phyloP scores from a whole-genome alignment of 495 filamentous ascomycete species.

The Bacidia rubella region DNA sequence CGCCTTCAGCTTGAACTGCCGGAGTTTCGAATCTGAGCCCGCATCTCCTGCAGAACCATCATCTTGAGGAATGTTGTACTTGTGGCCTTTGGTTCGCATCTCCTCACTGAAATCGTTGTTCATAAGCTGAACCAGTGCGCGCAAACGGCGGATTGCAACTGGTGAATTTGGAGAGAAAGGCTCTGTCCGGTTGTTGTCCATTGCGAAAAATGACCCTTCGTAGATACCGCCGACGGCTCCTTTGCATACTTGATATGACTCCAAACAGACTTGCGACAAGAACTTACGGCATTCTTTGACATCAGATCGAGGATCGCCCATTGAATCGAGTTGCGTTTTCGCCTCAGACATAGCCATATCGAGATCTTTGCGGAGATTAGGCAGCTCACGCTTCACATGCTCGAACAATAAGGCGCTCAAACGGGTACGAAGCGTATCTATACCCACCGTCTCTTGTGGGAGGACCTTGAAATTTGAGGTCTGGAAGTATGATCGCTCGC shows the following conservation, averaged over 20 bases:
- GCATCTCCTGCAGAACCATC: constrained; percentile 32
- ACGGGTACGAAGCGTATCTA: constrained; percentile 34
- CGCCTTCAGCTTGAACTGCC: constrained; percentile 41
- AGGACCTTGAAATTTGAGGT: constrained; percentile 34
- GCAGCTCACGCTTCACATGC: constrained; percentile 45
- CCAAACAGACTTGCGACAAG: constrained; percentile 18
- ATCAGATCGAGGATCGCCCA: constrained; percentile 14
- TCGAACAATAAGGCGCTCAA: constrained; percentile 43
- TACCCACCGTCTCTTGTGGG: constrained; percentile 28
- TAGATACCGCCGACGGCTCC: constrained; percentile 23
- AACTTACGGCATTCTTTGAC: constrained; percentile 18
- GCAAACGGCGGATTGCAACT: constrained; percentile 15
- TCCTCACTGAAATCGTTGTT: constrained; percentile 18
- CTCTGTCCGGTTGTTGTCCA: not conserved
- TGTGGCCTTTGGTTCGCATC: constrained; percentile 19
- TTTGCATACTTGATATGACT: constrained; percentile 21
- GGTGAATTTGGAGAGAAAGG: constrained; percentile 7
- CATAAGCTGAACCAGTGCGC: constrained; percentile 22
- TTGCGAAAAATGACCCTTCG: constrained; percentile 18
- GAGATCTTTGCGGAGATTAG: constrained; percentile 45
- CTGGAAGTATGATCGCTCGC: constrained; percentile 32
- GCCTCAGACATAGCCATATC: constrained; percentile 25
- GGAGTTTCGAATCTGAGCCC: constrained; percentile 48
- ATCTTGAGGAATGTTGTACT: constrained; percentile 22
- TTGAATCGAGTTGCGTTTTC: not conserved